These are phyloP conservation scores for Bocquillonia castaneifolia DNA, from an alignment of 441 rosid genomes.

Conservation along the genomic window DNA sequence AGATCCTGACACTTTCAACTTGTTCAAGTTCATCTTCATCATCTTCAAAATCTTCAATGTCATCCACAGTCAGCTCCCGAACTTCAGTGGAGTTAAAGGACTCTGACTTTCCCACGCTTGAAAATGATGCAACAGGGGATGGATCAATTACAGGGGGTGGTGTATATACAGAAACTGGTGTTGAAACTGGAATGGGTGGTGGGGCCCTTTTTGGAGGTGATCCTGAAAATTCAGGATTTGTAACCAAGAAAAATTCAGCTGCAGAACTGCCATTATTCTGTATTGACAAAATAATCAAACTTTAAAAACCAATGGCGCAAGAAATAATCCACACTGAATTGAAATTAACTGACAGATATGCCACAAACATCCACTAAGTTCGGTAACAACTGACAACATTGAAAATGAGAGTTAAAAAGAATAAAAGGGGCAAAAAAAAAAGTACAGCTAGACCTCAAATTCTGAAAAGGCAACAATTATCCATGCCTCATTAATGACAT, in stretches of 20 bases:
- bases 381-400: background rate
- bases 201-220: conserved; percentile 93
- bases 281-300: conserved; percentile 14
- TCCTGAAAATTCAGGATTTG: conserved; percentile 75
- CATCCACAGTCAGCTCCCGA: conserved; percentile 91
- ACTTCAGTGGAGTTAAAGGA: conserved; percentile 65
- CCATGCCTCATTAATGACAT: background rate
- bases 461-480: background rate
- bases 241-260: conserved; percentile 86
- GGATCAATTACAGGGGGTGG: conserved; percentile 47
- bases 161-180: conserved; percentile 42
- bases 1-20: conserved; percentile 56
- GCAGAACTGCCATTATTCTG: conserved; percentile 65
- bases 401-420: background rate
- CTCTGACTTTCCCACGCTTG: conserved; percentile 56
- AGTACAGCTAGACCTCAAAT: background rate
- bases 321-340: background rate
- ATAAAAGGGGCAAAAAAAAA: background rate
- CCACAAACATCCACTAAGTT: background rate
- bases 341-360: background rate
- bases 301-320: conserved; percentile 2
- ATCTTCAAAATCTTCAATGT: conserved; percentile 93
- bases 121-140: conserved; percentile 46
- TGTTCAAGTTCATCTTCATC: conserved; percentile 58
- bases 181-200: conserved; percentile 52